A percentile compares a stretch with the other conserved stretches of the same genome.
Evolutionary conservation across 1,284 basidiomycete genomes (phyloP).

Genomic region (Thecaphora thlaspeos): DNA sequence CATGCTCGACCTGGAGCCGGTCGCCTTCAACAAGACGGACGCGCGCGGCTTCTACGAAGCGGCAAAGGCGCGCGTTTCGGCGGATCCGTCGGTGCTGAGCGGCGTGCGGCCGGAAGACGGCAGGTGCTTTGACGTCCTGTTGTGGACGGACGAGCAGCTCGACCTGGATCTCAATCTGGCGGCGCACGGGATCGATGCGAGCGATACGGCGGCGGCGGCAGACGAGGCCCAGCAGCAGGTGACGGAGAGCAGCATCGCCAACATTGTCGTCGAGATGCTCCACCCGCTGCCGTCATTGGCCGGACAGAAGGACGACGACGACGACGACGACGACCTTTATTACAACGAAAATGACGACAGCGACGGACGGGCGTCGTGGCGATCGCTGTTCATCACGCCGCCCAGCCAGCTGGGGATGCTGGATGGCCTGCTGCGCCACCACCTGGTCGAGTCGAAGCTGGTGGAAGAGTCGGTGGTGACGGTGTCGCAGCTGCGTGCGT

Average conservation of each 20-base stretch:
- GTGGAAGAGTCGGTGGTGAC: slow-evolving; percentile 19
- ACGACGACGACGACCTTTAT: too few relatives aligned
- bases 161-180: slow-evolving; percentile 3
- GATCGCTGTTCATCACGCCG: slow-evolving; percentile 26
- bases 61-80: slow-evolving; percentile 23
- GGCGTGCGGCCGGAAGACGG: slow-evolving; percentile 19
- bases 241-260: slow-evolving; percentile 33
- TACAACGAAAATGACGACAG: too few relatives aligned
- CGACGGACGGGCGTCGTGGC: too few relatives aligned
- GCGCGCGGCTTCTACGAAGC: slow-evolving; percentile 33
- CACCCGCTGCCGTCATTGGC: not conserved
- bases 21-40: slow-evolving; percentile 40
- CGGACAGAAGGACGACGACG: not conserved
- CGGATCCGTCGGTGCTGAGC: slow-evolving; percentile 24
- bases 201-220: not conserved
- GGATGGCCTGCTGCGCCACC: slow-evolving; percentile 27
- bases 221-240: slow-evolving; percentile 5
- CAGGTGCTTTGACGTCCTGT: slow-evolving; percentile 29
- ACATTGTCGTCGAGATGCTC: slow-evolving; percentile 21
- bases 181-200: not conserved
- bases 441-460: slow-evolving; percentile 20
- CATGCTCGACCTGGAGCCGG: slow-evolving; percentile 28
- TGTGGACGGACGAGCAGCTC: slow-evolving; percentile 33
- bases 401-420: slow-evolving; percentile 21
- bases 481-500: slow-evolving; percentile 11